Conservation (phyloP, 805 yeast genomes). For the Myxozyma geophila region DNA sequence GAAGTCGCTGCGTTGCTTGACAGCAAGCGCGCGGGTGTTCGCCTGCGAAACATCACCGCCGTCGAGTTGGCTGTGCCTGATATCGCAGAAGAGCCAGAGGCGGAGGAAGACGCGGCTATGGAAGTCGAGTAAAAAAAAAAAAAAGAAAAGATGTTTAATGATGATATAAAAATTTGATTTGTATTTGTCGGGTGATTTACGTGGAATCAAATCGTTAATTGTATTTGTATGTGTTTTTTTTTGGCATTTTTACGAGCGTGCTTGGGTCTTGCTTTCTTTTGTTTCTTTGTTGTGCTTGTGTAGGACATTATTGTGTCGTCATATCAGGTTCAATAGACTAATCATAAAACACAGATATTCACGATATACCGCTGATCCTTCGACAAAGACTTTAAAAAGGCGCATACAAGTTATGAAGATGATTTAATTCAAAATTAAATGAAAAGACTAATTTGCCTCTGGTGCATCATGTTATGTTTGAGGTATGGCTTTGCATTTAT, state of each 20-base stretch:
- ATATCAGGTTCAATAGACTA: neutral
- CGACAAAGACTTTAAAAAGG: no score
- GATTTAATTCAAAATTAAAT: neutral
- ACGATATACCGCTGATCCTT: no score
- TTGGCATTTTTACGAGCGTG: conserved; percentile 6
- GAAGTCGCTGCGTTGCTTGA: conserved; percentile 10
- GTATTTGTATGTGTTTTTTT: neutral
- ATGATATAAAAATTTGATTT: neutral
- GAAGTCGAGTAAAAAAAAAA: conserved; percentile 6
- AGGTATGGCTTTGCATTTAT: conserved; percentile 12
- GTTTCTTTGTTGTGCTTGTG: neutral
- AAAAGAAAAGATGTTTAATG: neutral
- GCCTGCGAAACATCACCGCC: conserved; percentile 10
- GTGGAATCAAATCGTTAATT: neutral
- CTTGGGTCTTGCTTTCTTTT: conserved; percentile 1
- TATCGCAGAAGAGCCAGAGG: neutral
- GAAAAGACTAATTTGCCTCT: neutral
- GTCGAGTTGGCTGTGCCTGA: conserved; percentile 5
- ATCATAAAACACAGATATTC: neutral
- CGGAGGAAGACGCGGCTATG: neutral
- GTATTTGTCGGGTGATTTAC: neutral
- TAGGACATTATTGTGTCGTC: neutral
- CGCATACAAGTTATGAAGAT: no score
- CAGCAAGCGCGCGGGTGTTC: conserved; percentile 21
- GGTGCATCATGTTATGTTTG: conserved; percentile 2